Evolutionary conservation across 805 yeast genomes (phyloP).

Genomic region (Teunomyces barrocoloradensis): DNA sequence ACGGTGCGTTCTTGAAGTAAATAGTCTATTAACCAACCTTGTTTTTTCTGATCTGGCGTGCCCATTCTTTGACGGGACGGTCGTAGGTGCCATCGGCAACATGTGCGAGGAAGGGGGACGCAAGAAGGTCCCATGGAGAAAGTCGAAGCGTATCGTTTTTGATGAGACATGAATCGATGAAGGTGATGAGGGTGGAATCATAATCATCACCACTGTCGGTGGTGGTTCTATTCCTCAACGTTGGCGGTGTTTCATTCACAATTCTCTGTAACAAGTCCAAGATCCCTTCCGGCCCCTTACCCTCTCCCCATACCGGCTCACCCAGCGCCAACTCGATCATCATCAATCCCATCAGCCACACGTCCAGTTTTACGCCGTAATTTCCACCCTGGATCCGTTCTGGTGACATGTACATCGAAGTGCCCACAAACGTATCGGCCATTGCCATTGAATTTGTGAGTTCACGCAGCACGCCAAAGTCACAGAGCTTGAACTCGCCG

Average conservation of each 20-base stretch:
- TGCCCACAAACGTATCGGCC: slow-evolving; percentile 98
- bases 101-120: slow-evolving; percentile 27
- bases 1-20: slow-evolving; percentile 22
- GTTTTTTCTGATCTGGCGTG: slow-evolving; percentile 11
- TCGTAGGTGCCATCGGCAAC: slow-evolving; percentile 32
- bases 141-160: slow-evolving; percentile 68
- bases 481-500: slow-evolving; percentile 90
- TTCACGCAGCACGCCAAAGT: slow-evolving; percentile 94
- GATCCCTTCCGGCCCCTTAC: slow-evolving; percentile 73
- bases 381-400: slow-evolving; percentile 94
- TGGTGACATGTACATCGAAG: slow-evolving; percentile 95
- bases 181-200: slow-evolving; percentile 48
- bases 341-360: slow-evolving; percentile 95
- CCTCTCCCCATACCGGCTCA: slow-evolving; percentile 69
- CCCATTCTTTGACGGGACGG: slow-evolving; percentile 40
- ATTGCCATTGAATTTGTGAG: slow-evolving; percentile 76
- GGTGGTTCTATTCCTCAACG: slow-evolving; percentile 41
- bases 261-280: slow-evolving; percentile 87
- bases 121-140: slow-evolving; percentile 67
- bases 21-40: neutral
- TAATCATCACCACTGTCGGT: too few relatives aligned
- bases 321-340: slow-evolving; percentile 88
- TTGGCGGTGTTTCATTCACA: slow-evolving; percentile 90
- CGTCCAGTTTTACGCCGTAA: slow-evolving; percentile 93
- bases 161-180: slow-evolving; percentile 70